Evolutionary conservation across 2,329 filamentous ascomycete genomes (phyloP).

Genomic region (Aspergillus costaricaensis): DNA sequence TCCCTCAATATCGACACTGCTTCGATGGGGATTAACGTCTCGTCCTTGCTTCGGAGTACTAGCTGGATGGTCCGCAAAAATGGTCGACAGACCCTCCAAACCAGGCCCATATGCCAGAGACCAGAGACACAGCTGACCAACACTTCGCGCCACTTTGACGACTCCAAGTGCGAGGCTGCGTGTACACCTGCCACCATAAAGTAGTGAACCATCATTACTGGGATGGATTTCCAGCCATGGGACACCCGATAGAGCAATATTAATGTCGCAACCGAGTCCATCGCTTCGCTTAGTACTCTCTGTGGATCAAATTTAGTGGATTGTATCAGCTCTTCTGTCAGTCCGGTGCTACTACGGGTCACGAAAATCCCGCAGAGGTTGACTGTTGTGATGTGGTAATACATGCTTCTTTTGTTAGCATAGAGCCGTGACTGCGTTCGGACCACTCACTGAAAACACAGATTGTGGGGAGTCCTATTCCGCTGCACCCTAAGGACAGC

Average conservation of each 20-base stretch:
- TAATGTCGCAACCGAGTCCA: background rate
- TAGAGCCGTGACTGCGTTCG: background rate
- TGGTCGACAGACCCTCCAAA: background rate
- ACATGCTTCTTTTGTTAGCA: constrained; percentile 1
- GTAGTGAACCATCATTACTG: constrained; percentile 4
- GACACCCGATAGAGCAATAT: constrained; percentile 5
- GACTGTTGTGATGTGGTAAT: constrained; percentile 5
- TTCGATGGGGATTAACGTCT: background rate
- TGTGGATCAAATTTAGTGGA: background rate
- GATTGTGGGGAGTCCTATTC: constrained; percentile 3
- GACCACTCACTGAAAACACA: background rate
- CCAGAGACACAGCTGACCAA: constrained; percentile 7
- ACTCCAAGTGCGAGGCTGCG: constrained; percentile 1
- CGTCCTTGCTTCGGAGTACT: background rate
- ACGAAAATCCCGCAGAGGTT: constrained; percentile 1
- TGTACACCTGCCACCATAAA: constrained; percentile 1
- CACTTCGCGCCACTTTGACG: constrained; percentile 8
- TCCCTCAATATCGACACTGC: background rate
- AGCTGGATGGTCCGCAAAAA: constrained; percentile 4
- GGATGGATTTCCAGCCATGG: constrained; percentile 3
- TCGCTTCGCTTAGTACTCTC: background rate
- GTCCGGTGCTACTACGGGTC: background rate
- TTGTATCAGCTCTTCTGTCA: background rate
- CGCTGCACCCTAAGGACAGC: background rate
- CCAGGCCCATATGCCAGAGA: constrained; percentile 6